Evolutionary conservation across 2,329 filamentous ascomycete genomes (phyloP), one percentile per base, ranked within the genome.

Genomic region (Cordyceps fumosorosea): DNA sequence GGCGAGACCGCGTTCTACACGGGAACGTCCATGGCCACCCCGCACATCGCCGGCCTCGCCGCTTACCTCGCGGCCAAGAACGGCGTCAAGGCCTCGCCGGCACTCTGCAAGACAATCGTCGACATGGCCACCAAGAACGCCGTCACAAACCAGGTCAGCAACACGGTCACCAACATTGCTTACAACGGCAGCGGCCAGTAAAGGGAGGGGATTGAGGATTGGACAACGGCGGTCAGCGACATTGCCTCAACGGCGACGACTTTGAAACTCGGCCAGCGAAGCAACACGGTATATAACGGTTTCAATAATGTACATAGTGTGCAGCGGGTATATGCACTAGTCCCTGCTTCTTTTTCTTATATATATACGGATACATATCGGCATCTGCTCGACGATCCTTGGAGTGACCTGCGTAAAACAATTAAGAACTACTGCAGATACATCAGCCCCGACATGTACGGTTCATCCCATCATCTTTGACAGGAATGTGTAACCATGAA

Each of bases 1-100:
- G 63, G 67, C 68, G 74, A 55, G 44, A 72, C 69, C n/a, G 75
- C 80, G 40, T 77, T 82, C 68, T 80, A 78, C 63, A 75, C 72
- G 11, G 80, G 81, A 34, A 83, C 81, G 5, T 70, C 68, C 22
- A 68, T 69, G 67, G 69, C 69, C 16, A 57, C 64, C 18, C 66
- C 66, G 8, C 66, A 66, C 51, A 60, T 68, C 34, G 61, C 66
- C 18, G 66, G 66, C 22, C 64, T 68, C 6, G 62, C 64, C 12
- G 48, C 68, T 60, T 69, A 69, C 57, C 58, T 69, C 3, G 64
- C 80, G 47, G 71, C 67, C 16, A 67, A 77, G 4, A 76, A 79
- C 66, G 64, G 63, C 42, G 55, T 63, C 56, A 63, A 44, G 52
- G 37, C 26, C 44, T 26, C 47, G 10, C 61, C 61, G 22, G n/a